Percentiles rank a stretch among this genome's conserved stretches.
phyloP scores from a whole-genome alignment of 805 yeast species.

The Phaffomyces opuntiae region DNA sequence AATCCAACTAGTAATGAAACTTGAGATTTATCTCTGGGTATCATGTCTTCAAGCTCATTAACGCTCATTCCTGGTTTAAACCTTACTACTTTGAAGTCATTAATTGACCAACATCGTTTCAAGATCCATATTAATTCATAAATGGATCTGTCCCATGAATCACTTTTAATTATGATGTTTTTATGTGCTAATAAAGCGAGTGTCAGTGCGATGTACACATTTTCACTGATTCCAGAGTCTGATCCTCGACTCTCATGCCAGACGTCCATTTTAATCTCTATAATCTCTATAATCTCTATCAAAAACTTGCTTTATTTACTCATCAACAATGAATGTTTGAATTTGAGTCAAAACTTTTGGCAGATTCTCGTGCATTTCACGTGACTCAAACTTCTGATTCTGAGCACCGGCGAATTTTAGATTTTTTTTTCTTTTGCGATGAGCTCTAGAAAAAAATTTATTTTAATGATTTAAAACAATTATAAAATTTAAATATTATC shows the following conservation, averaged over 20 bases:
- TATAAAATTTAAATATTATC: background rate
- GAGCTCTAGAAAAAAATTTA: no score
- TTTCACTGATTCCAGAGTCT: background rate
- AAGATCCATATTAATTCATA: background rate
- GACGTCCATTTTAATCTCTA: background rate
- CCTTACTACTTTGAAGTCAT: background rate
- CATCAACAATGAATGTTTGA: background rate
- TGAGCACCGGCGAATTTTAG: no score
- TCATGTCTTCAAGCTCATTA: no score
- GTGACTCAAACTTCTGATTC: no score
- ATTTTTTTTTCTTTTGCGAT: no score
- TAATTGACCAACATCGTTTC: background rate
- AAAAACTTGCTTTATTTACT: background rate
- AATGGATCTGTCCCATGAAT: background rate
- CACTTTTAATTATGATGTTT: conserved; percentile 19
- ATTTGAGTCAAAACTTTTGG: no score
- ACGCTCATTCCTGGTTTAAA: background rate
- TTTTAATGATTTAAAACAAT: background rate
- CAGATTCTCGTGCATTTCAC: no score
- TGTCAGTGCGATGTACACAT: conserved; percentile 10
- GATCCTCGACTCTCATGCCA: background rate
- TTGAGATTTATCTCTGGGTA: no score
- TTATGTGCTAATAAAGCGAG: conserved; percentile 19
- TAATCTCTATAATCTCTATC: background rate
- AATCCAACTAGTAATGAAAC: background rate